A percentile compares a stretch with the other conserved stretches of the same genome.
Evolutionary conservation across 495 filamentous ascomycete species (phyloP).

Genomic region (Xylaria grammica): DNA sequence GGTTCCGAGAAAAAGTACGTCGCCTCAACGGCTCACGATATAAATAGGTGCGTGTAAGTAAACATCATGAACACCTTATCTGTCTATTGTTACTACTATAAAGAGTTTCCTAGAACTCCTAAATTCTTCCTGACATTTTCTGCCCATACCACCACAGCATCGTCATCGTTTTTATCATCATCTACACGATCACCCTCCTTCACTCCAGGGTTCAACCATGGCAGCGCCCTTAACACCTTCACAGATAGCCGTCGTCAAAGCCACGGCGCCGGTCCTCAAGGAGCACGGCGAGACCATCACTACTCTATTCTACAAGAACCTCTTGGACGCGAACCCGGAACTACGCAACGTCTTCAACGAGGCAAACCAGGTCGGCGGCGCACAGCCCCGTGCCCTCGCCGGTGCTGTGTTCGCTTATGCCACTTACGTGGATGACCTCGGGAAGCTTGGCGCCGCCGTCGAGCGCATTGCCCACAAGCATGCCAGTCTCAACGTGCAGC

Average conservation of each 20-base stretch:
- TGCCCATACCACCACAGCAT: not conserved
- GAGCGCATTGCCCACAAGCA: conserved; percentile 79
- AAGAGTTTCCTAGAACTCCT: not conserved
- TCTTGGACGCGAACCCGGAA: conserved; percentile 64
- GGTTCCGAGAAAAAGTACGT: not conserved
- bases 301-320: conserved; percentile 68
- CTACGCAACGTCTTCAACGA: conserved; percentile 72
- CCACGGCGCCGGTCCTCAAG: conserved; percentile 66
- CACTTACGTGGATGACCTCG: conserved; percentile 71
- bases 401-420: conserved; percentile 72
- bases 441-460: conserved; percentile 64
- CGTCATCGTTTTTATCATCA: not conserved
- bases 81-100: too few relatives aligned
- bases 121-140: not conserved
- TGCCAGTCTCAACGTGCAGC: conserved; percentile 69
- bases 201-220: conserved; percentile 5
- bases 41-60: not conserved
- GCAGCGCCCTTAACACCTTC: conserved; percentile 43
- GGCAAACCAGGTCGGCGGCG: conserved; percentile 66
- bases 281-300: conserved; percentile 72
- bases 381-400: conserved; percentile 70
- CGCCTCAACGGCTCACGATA: not conserved
- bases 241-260: conserved; percentile 60
- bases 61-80: too few relatives aligned
- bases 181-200: not conserved